A percentile compares a stretch with the other conserved stretches of the same genome.
Conservation (phyloP, 1,284 basidiomycete species). For the Ustilago loliicola region DNA sequence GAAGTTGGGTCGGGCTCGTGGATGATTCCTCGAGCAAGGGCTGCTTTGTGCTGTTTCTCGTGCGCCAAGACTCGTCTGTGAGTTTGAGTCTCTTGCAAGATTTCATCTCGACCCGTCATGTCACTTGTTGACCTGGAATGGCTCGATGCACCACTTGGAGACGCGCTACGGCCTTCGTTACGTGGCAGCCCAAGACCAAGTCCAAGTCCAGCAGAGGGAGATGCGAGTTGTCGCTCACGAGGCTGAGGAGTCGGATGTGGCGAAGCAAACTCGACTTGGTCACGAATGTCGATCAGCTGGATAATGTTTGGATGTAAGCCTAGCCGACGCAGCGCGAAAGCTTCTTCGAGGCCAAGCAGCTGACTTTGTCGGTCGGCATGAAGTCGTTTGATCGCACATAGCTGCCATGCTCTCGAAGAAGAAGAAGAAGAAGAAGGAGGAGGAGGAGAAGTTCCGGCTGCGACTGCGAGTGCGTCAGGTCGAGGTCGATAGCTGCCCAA, state of each 20-base stretch:
- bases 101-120: slow-evolving; percentile 40
- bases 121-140: slow-evolving; percentile 54
- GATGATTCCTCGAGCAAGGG: slow-evolving; percentile 17
- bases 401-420: slow-evolving; percentile 42
- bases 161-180: not conserved
- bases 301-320: slow-evolving; percentile 66
- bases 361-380: slow-evolving; percentile 67
- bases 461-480: not conserved
- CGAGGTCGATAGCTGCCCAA: slow-evolving; percentile 58
- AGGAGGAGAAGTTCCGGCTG: not conserved
- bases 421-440: not conserved
- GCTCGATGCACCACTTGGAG: not conserved
- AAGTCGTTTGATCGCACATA: slow-evolving; percentile 68
- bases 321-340: slow-evolving; percentile 64
- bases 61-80: slow-evolving; percentile 34
- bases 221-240: not conserved
- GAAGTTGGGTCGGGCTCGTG: slow-evolving; percentile 4
- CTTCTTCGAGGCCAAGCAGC: slow-evolving; percentile 67
- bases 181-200: slow-evolving; percentile 30
- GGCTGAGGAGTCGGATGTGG: slow-evolving; percentile 29
- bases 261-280: slow-evolving; percentile 61
- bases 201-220: slow-evolving; percentile 1
- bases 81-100: slow-evolving; percentile 26
- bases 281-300: slow-evolving; percentile 61
- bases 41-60: slow-evolving; percentile 30